Evolutionary conservation across 306 rosid genomes (phyloP).

Genomic region (Pterocarpus macrocarpus): DNA sequence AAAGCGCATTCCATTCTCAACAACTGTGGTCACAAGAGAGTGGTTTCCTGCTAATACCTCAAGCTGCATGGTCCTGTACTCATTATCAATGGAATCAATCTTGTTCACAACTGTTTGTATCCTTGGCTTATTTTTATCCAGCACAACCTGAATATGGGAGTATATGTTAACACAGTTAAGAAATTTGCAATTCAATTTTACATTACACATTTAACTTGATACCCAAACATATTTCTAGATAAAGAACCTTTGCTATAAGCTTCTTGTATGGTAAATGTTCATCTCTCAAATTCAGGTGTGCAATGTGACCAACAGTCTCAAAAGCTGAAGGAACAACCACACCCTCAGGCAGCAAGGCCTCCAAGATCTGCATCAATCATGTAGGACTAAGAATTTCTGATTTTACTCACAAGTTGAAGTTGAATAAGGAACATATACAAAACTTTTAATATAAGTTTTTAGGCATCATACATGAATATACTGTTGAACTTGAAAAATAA

Average conservation of each 20-base stretch:
- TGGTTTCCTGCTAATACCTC: slow-evolving; percentile 96
- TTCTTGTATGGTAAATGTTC: slow-evolving; percentile 86
- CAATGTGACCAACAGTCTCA: slow-evolving; percentile 93
- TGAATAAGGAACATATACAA: slow-evolving; percentile 3
- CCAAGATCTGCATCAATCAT: slow-evolving; percentile 74
- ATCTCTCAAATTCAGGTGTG: slow-evolving; percentile 88
- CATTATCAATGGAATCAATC: slow-evolving; percentile 79
- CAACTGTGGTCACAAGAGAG: slow-evolving; percentile 88
- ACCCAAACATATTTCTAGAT: slow-evolving; percentile 1
- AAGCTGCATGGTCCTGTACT: slow-evolving; percentile 96
- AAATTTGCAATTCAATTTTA: slow-evolving; percentile 31
- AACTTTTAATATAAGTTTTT: neutral
- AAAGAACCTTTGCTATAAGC: slow-evolving; percentile 84
- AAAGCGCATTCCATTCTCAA: slow-evolving; percentile 89
- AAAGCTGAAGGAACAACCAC: slow-evolving; percentile 80
- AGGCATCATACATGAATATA: slow-evolving; percentile 23
- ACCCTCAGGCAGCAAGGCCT: slow-evolving; percentile 79
- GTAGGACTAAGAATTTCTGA: slow-evolving; percentile 13
- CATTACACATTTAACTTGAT: slow-evolving; percentile 6
- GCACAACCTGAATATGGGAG: slow-evolving; percentile 74
- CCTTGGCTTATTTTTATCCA: slow-evolving; percentile 92
- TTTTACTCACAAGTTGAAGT: slow-evolving; percentile 33
- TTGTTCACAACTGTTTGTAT: slow-evolving; percentile 91
- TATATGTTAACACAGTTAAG: slow-evolving; percentile 30
- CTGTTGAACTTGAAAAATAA: slow-evolving; percentile 29